Evolutionary conservation across 306 rosid species (phyloP), one percentile per base, ranked within the genome.

Genomic region (Potentilla sterilis): DNA sequence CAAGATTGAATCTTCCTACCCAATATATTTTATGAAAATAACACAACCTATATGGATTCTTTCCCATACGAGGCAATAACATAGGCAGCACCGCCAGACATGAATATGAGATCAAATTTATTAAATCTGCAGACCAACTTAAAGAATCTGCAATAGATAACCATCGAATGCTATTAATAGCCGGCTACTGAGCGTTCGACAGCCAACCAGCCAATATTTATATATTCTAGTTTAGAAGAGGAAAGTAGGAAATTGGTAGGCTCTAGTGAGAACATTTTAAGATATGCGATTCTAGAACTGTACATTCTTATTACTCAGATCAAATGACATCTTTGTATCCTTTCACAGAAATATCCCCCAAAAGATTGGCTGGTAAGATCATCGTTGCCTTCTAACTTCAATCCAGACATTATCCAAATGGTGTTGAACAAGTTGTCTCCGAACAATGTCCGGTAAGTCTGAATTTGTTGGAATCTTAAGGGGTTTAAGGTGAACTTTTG

Each of bases 321-420:
- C 55, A 54, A 80, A 73, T 69, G 83, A 63, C 47, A 67, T 55
- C 61, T 65, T 73, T n/a, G 68, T 61, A 78, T 80, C 46, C 69
- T 78, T 79, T 4, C 44, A 74, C 90, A 95, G 99, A 70, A 84
- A 68, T 92, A 92, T 87, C 92, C 98, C 85, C 89, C 89, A n/a
- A 85, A 85, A 85, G 97, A 95, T 77, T 95, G 97, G 99, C 85
- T 95, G 75, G 87, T 85, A 63, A 89, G 91, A 43, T 92, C 97
- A 65, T 87, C 96, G 47, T 78, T 95, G 84, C 97, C 97, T 74
- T 83, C 83, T 51, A 87, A 86, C 44, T 95, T 87, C 82, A 84
- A 81, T 75, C 89, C 91, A 67, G 66, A 55, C 80, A 76, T 78
- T 49, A 92, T 95, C 83, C 86, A 86, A 76, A 80, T 55, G 80